Base-by-base conservation (phyloP, 495 filamentous ascomycete genomes). In the Daldinia bambusicola region DNA sequence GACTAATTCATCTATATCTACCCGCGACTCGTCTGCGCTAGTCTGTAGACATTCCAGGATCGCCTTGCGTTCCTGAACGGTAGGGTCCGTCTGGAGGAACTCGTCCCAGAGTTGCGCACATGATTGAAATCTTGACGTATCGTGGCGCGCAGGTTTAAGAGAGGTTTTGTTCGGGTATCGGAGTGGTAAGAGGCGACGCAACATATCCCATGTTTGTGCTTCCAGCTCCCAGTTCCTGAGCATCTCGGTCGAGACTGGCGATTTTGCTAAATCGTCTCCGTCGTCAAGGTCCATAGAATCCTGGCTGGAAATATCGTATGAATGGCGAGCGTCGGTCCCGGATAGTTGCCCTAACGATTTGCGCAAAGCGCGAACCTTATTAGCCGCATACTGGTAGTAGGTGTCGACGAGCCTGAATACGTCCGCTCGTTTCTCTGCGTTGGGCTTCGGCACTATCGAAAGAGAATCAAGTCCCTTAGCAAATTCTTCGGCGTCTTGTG, bases 151-250 rank as follows among this genome's bases (percentile, higher is more conserved):
- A 14, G 80, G 67, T 22, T 76, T 74, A 31, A 67, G 55, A 8
- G 74, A 58, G 52, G 80, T 78, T n/a, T 76, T 77, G 64, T 63
- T 70, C 3, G 76, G 55, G 37, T 86, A 83, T 68, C 84, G 82
- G 38, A 90, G 75, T 1, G 85, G 83, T 13, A 87, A 78, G 55
- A 90, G 77, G 13, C 82, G 87, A 26, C 88, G 86, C 31, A 98
- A 80, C 9, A 99, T 83, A 61, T 93, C 89, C 95, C 95, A 98
- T 16, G 93, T 95, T 70, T 95, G 93, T 60, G 90, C 88, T 77
- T 94, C 91, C 53, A 89, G 84, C 41, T 88, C 82, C 52, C 78
- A 77, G n/a, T 69, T 68, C 74, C 73, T 63, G 34, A 76, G 70
- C 70, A 75, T 80, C 69, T 80, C 81, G 53, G 72, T 30, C 63